Conservation (phyloP, 495 filamentous ascomycete species). For the Aspergillus avenaceus region DNA sequence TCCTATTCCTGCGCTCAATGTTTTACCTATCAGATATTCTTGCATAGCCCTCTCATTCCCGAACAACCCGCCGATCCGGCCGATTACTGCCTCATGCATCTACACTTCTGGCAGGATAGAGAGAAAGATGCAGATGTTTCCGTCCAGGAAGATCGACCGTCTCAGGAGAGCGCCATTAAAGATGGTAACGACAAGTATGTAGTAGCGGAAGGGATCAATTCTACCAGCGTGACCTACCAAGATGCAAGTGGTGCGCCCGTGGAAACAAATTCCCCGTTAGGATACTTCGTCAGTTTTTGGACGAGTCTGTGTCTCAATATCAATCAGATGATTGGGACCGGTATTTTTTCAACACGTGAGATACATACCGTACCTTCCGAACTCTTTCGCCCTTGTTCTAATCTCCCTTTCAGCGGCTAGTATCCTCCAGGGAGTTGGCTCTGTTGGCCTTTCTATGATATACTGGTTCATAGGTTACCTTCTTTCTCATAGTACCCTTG, state of each 20-base stretch:
- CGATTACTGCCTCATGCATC: not conserved
- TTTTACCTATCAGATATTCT: no score
- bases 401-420: not conserved
- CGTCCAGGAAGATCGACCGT: not conserved
- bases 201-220: not conserved
- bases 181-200: not conserved
- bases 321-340: not conserved
- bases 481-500: conserved; percentile 44
- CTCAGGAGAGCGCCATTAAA: not conserved
- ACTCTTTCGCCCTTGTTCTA: not conserved
- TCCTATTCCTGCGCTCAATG: no score
- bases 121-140: not conserved
- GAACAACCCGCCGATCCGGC: no score
- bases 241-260: not conserved
- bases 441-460: conserved; percentile 54
- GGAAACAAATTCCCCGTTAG: not conserved
- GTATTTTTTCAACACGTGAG: not conserved
- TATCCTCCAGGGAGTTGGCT: conserved; percentile 52
- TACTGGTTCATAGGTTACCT: conserved; percentile 60
- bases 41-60: no score
- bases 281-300: not conserved
- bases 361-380: not conserved
- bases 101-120: not conserved
- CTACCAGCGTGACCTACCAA: not conserved
- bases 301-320: not conserved